Evolutionary conservation across 2,329 filamentous ascomycete species (phyloP).

Genomic region (Pestalotiopsis sp.): DNA sequence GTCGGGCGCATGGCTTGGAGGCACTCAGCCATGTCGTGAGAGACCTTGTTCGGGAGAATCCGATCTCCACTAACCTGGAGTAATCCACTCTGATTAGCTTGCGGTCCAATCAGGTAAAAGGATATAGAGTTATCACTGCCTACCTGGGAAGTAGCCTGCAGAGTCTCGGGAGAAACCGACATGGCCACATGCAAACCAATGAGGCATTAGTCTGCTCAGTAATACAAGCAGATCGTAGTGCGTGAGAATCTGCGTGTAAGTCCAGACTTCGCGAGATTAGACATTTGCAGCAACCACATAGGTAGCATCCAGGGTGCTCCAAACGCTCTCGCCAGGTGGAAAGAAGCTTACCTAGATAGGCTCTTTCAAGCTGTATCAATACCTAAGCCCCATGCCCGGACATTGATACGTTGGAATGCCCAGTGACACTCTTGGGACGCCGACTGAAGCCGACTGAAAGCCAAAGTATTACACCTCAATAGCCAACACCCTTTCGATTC

Average conservation of each 20-base stretch:
- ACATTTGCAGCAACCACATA: no score
- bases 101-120: not conserved
- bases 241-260: no score
- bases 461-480: no score
- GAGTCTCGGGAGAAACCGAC: constrained; percentile 2
- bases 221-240: no score
- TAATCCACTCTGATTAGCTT: not conserved
- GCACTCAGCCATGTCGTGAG: not conserved
- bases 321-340: no score
- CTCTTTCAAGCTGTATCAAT: no score
- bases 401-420: not conserved
- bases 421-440: not conserved
- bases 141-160: not conserved
- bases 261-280: no score
- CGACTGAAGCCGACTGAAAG: no score
- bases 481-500: no score
- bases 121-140: not conserved
- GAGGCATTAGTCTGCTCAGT: no score
- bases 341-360: no score
- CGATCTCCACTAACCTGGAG: not conserved
- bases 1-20: not conserved
- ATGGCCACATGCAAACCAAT: not conserved
- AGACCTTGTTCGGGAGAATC: not conserved
- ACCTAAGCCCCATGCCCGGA: not conserved
- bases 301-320: no score